Conservation (phyloP, 78 protist species). For the Dictyostelium brefeldianum region DNA sequence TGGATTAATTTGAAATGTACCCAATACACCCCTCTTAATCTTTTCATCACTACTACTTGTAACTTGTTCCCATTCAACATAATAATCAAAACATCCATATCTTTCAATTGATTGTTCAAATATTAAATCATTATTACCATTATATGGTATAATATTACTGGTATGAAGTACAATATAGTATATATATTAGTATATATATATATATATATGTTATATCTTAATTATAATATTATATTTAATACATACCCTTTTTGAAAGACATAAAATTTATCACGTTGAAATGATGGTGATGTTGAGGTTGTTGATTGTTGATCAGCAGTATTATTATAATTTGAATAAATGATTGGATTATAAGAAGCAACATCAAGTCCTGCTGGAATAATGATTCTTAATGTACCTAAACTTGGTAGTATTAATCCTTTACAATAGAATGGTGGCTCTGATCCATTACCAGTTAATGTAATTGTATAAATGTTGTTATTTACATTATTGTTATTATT, state of each 20-base stretch:
- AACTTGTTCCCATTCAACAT: conserved; percentile 46
- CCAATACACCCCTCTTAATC: neutral
- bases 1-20: conserved; percentile 68
- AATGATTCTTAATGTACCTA: conserved; percentile 50
- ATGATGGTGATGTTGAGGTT: neutral
- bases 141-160: conserved; percentile 8
- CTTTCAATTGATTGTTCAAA: conserved; percentile 33
- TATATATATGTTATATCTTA: neutral
- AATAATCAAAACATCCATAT: conserved; percentile 75
- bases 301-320: neutral
- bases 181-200: neutral
- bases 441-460: conserved; percentile 64
- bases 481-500: neutral
- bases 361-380: conserved; percentile 54
- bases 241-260: conserved; percentile 19
- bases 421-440: conserved; percentile 61
- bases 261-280: conserved; percentile 29
- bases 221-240: no score
- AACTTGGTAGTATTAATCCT: conserved; percentile 31
- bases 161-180: neutral
- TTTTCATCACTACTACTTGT: neutral
- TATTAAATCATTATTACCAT: conserved; percentile 47
- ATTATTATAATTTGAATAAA: conserved; percentile 54
- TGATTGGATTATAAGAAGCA: conserved; percentile 18
- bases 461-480: neutral